Evolutionary conservation across 2,329 filamentous ascomycete species (phyloP).

Genomic region (Metarhizium album): DNA sequence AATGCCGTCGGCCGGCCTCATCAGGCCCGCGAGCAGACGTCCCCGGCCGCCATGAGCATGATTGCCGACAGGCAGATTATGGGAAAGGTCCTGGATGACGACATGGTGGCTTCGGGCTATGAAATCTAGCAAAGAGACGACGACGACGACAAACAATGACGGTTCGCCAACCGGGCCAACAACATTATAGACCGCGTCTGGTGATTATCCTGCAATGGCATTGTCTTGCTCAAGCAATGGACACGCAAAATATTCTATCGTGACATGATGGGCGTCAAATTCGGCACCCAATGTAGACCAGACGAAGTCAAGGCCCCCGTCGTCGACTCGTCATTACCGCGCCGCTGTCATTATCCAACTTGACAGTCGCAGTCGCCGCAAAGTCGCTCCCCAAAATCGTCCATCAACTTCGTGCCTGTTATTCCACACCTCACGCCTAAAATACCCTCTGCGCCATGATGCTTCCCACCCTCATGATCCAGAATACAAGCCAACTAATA

Average conservation of each 20-base stretch:
- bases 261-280: no score
- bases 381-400: neutral
- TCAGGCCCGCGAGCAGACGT: constrained; percentile 38
- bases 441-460: neutral
- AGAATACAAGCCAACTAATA: neutral
- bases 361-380: neutral
- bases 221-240: no score
- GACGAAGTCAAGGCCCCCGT: no score
- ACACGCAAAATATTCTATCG: no score
- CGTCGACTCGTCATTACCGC: neutral
- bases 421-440: constrained; percentile 1
- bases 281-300: no score
- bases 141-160: no score
- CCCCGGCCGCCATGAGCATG: constrained; percentile 18
- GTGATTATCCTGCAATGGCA: no score
- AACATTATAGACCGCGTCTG: no score
- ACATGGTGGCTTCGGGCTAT: constrained; percentile 17
- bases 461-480: neutral
- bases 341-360: neutral
- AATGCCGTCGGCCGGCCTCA: constrained; percentile 30
- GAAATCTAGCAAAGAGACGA: constrained; percentile 8
- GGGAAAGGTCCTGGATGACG: constrained; percentile 15
- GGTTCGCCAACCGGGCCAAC: no score
- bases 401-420: constrained; percentile 2
- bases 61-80: constrained; percentile 16